Percentiles rank a stretch among this genome's conserved stretches.
phyloP scores from a whole-genome alignment of 495 filamentous ascomycete species.

The Trichocladium uniseriatum region DNA sequence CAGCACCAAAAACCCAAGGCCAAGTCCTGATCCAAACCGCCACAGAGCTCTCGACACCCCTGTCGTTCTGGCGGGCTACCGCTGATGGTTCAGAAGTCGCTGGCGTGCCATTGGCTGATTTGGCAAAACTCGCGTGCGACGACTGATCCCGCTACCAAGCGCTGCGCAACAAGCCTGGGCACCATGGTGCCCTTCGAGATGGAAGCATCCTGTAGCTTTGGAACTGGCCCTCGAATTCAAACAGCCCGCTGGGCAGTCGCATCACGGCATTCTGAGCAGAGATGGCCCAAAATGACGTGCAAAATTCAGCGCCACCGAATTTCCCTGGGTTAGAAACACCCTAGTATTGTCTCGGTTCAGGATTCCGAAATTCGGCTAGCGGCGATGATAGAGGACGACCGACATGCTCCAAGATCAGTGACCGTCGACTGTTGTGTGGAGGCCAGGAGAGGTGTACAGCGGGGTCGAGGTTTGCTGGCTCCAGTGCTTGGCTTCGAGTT shows the following conservation, averaged over 20 bases:
- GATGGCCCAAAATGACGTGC: constrained; percentile 10
- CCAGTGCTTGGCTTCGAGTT: too few relatives aligned
- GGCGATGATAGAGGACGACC: constrained; percentile 14
- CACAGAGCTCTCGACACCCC: neutral
- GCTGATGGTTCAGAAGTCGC: neutral
- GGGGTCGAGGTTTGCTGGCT: neutral
- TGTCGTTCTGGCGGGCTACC: neutral
- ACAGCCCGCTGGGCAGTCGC: neutral
- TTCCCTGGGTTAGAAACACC: neutral
- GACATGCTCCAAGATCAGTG: neutral
- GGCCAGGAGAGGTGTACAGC: constrained; percentile 1
- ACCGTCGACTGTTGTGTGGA: constrained; percentile 4
- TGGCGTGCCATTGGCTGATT: neutral
- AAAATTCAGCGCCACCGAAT: constrained; percentile 7
- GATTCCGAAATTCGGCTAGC: too few relatives aligned
- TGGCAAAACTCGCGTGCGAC: constrained; percentile 11
- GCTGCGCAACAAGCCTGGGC: constrained; percentile 11
- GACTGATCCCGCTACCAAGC: constrained; percentile 1
- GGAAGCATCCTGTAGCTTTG: constrained; percentile 13
- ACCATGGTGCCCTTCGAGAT: constrained; percentile 9
- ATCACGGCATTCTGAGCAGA: constrained; percentile 4
- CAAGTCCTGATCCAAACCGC: neutral
- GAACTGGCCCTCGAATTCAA: constrained; percentile 10
- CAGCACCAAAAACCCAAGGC: neutral
- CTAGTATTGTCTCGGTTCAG: too few relatives aligned